Conservation (phyloP, 2,329 filamentous ascomycete genomes). For the Didymella arachidicola region DNA sequence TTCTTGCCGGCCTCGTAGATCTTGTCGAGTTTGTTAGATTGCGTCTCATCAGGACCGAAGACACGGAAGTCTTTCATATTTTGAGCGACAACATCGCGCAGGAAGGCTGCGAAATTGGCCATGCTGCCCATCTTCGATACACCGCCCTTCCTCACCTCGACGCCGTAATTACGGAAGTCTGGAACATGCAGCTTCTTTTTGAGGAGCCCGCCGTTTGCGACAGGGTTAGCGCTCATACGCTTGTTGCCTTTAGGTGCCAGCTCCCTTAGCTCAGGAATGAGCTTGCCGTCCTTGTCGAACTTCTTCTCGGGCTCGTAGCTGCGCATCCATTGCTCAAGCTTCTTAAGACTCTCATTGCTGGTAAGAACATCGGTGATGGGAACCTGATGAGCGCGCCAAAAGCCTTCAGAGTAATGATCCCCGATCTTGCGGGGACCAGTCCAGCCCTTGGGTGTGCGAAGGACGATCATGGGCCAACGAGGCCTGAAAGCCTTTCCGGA, state of each 20-base stretch:
- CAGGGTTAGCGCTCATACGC: constrained; percentile 80
- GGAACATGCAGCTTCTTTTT: constrained; percentile 73
- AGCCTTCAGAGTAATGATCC: constrained; percentile 75
- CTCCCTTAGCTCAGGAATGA: constrained; percentile 68
- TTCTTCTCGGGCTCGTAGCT: constrained; percentile 77
- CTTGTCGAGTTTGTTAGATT: constrained; percentile 77
- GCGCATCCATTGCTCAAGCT: constrained; percentile 79
- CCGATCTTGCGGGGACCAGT: constrained; percentile 76
- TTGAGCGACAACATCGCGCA: constrained; percentile 70
- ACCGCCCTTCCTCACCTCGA: constrained; percentile 68
- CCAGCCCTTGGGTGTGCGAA: constrained; percentile 82
- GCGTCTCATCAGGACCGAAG: constrained; percentile 81
- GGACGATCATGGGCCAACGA: constrained; percentile 79
- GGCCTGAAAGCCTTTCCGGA: constrained; percentile 74
- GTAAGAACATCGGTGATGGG: constrained; percentile 74
- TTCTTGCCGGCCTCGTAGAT: constrained; percentile 80
- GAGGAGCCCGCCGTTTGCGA: constrained; percentile 74
- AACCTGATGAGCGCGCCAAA: constrained; percentile 80
- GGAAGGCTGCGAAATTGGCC: constrained; percentile 71
- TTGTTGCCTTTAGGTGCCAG: constrained; percentile 70
- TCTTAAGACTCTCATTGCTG: constrained; percentile 70
- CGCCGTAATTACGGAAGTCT: constrained; percentile 72
- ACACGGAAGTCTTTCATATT: constrained; percentile 76
- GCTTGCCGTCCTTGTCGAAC: constrained; percentile 69
- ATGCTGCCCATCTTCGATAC: constrained; percentile 68